Evolutionary conservation across 352 stramenopile species (phyloP).

Genomic region (Pelagophyceae sp.): DNA sequence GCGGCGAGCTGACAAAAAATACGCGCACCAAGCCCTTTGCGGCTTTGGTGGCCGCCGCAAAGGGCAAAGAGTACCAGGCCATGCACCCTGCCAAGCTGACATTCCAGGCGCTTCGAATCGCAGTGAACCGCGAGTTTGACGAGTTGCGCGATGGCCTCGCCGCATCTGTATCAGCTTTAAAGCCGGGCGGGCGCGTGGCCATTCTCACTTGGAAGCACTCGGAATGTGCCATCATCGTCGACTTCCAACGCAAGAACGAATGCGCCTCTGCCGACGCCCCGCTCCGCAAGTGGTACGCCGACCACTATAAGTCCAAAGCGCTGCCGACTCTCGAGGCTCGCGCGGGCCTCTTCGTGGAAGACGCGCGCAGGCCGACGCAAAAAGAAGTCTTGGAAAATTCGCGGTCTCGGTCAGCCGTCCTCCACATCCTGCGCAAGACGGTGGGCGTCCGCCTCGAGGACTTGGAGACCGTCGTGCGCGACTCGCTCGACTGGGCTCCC

Average conservation of each 20-base stretch:
- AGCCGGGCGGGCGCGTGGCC: not conserved
- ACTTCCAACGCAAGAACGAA: not conserved
- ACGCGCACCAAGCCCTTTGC: not conserved
- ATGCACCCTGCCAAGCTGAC: constrained; percentile 6
- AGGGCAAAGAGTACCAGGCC: constrained; percentile 1
- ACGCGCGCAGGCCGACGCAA: not conserved
- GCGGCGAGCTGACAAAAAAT: not conserved
- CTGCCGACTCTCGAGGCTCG: not conserved
- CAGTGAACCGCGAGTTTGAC: not conserved
- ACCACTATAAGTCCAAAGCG: not conserved
- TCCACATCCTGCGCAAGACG: not conserved
- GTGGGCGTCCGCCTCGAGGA: not conserved
- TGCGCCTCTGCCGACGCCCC: not conserved
- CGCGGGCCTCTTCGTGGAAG: not conserved
- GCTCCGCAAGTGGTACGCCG: not conserved
- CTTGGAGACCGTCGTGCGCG: not conserved
- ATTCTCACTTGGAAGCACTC: not conserved
- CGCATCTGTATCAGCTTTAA: not conserved
- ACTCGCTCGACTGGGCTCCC: not conserved
- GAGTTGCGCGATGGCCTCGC: not conserved
- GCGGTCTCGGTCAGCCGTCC: not conserved
- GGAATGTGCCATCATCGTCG: not conserved
- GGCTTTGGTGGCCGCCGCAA: not conserved
- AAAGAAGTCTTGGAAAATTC: not conserved
- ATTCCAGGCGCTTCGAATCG: not conserved